A percentile compares a stretch with the other conserved stretches of the same genome.
Conservation (phyloP, 2,329 filamentous ascomycete species). For the Spiromastix sp. region DNA sequence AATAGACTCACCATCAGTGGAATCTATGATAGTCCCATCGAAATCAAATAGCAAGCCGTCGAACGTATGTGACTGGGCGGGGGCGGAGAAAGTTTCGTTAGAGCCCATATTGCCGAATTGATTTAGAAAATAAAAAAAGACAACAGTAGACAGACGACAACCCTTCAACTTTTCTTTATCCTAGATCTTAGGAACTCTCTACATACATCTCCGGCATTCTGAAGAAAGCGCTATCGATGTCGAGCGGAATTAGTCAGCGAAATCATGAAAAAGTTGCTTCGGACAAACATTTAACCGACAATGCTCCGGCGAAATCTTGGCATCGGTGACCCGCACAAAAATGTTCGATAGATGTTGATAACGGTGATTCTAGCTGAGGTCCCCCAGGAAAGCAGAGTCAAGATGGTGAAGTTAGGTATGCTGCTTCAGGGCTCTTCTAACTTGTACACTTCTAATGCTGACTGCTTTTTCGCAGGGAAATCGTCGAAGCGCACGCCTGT, state of each 20-base stretch:
- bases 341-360: conserved; percentile 4
- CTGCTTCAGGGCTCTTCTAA: too few species aligned
- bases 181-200: conserved; percentile 2
- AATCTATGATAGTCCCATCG: conserved; percentile 39
- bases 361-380: conserved; percentile 10
- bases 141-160: too few species aligned
- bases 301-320: conserved; percentile 5
- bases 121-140: too few species aligned
- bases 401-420: conserved; percentile 34
- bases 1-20: conserved; percentile 29
- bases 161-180: conserved; percentile 1
- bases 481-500: conserved; percentile 87
- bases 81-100: conserved; percentile 27
- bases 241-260: neutral
- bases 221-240: too few species aligned
- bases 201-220: too few species aligned
- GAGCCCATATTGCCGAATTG: conserved; percentile 10
- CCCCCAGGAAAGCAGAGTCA: conserved; percentile 12
- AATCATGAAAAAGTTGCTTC: neutral
- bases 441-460: too few species aligned
- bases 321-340: conserved; percentile 6
- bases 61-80: conserved; percentile 28
- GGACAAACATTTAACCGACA: conserved; percentile 2
- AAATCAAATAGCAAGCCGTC: conserved; percentile 39
- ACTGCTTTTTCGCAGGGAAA: conserved; percentile 52